These are phyloP conservation scores for Cenococcum geophilum DNA, from an alignment of 495 filamentous ascomycete genomes.

Conservation along the genomic window DNA sequence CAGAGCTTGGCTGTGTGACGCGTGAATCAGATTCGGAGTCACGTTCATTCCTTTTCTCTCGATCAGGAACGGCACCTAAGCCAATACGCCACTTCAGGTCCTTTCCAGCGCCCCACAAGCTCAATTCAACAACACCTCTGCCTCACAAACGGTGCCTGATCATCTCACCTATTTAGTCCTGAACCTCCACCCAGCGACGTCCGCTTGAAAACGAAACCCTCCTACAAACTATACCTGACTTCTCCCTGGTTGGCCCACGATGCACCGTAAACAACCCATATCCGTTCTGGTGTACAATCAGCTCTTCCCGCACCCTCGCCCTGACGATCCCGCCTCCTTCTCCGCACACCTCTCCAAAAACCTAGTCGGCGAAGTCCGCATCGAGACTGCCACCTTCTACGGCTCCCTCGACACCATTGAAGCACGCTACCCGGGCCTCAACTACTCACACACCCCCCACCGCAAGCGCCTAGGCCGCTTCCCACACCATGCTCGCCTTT, in stretches of 20 bases:
- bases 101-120: background rate
- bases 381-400: slow-evolving; percentile 80
- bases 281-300: slow-evolving; percentile 51
- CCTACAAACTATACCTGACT: background rate
- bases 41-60: background rate
- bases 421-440: slow-evolving; percentile 84
- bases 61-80: background rate
- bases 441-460: slow-evolving; percentile 76
- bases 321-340: slow-evolving; percentile 53
- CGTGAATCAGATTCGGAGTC: background rate
- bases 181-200: background rate
- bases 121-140: background rate
- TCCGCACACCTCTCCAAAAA: slow-evolving; percentile 54
- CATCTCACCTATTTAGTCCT: background rate
- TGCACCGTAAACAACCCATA: slow-evolving; percentile 55
- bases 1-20: background rate
- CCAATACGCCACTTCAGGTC: background rate
- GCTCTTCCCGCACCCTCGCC: slow-evolving; percentile 52
- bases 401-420: slow-evolving; percentile 77
- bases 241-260: slow-evolving; percentile 28
- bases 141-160: background rate
- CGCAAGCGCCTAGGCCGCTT: slow-evolving; percentile 78
- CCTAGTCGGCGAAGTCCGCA: slow-evolving; percentile 82
- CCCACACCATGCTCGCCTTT: slow-evolving; percentile 72
- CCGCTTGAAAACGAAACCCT: background rate